Evolutionary conservation across 441 rosid genomes (phyloP).

Genomic region (Euphorbia schlechtendalii): DNA sequence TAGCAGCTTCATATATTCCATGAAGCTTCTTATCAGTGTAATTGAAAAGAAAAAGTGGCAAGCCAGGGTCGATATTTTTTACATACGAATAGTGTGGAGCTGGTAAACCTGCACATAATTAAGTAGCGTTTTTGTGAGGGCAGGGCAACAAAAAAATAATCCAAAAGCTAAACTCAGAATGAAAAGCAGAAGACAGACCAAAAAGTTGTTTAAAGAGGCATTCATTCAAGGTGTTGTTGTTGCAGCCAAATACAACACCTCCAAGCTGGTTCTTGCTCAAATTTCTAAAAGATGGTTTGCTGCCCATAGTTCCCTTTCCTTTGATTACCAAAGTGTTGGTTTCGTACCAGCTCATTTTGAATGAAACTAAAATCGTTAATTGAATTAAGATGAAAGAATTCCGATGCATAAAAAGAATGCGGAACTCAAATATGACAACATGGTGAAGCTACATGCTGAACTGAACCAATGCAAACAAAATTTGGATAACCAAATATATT

Average conservation of each 20-base stretch:
- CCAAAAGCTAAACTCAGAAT: neutral
- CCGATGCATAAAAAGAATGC: neutral
- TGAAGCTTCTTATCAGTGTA: slow-evolving; percentile 68
- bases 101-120: slow-evolving; percentile 59
- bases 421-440: neutral
- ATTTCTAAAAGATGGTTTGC: slow-evolving; percentile 33
- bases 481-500: neutral
- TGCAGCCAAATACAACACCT: slow-evolving; percentile 83
- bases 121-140: neutral
- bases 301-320: slow-evolving; percentile 9
- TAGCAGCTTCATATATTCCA: slow-evolving; percentile 91
- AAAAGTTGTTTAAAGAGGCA: slow-evolving; percentile 70
- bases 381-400: neutral
- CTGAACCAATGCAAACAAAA: neutral
- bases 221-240: slow-evolving; percentile 46
- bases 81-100: slow-evolving; percentile 51
- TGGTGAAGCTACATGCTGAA: neutral
- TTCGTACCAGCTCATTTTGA: too few species aligned
- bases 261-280: slow-evolving; percentile 59
- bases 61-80: slow-evolving; percentile 57
- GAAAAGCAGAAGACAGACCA: slow-evolving; percentile 39
- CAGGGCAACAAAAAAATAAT: neutral
- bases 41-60: slow-evolving; percentile 91
- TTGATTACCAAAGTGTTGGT: slow-evolving; percentile 3
- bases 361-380: neutral